Base-by-base conservation (phyloP, 2,329 filamentous ascomycete genomes). In the Botrytis tulipae region DNA sequence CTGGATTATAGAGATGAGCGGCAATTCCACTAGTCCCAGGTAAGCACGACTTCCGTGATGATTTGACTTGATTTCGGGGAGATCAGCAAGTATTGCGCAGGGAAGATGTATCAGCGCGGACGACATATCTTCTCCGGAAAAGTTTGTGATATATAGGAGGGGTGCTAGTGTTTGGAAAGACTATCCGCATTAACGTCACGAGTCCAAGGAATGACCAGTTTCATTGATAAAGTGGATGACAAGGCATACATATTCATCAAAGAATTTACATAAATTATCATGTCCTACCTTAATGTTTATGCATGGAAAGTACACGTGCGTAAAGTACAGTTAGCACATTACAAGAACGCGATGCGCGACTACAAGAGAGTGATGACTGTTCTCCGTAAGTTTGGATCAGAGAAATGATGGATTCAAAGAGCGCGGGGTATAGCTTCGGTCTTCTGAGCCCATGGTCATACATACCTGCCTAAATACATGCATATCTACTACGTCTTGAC, bases 271-370 rank as follows among this genome's bases (percentile, higher is more conserved):
- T n/a, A n/a, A n/a, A n/a, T n/a, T n/a, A n/a, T n/a, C n/a, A n/a
- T n/a, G n/a, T n/a, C n/a, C n/a, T n/a, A n/a, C n/a, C n/a, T n/a
- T n/a, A n/a, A n/a, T n/a, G n/a, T n/a, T n/a, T n/a, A n/a, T 7
- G 25, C 25, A 3, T 14, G n/a, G 3, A 12, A n/a, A 51, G 25
- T 7, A 51, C 0, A 51, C 48, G 10, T 51, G 48, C 25, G 48
- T 0, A 4, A 5, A 51, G 7, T 0, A 51, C 25, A 51, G 4
- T 14, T 51, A 4, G 4, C 2, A 2, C 12, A 16, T 25, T n/a
- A 54, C 48, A 54, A 12, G 5, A 54, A 54, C n/a, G 0, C 3
- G 2, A n/a, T n/a, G 25, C 25, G 5, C 25, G 25, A 7, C 48
- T 8, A 54, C 48, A 1, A 16, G 25, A 54, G 25, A 54, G 5